Evolutionary conservation across 306 rosid species (phyloP), one percentile per base, ranked within the genome.

Genomic region (Cucurbita moschata): DNA sequence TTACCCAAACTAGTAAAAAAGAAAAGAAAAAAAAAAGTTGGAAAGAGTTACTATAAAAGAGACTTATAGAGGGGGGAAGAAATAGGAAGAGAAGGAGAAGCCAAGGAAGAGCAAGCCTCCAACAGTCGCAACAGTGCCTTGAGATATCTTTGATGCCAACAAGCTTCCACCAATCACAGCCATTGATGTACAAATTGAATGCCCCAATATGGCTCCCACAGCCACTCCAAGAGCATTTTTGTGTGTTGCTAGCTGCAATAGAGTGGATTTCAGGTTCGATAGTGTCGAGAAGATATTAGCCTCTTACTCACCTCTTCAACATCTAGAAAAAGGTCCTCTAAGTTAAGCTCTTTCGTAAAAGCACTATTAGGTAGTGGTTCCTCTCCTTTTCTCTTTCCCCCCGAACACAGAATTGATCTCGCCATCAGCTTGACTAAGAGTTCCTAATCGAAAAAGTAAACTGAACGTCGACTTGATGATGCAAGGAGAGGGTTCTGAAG

Each of bases 121-220:
- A 13, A 95, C 80, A 0, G 96, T 87, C n/a, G 99, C 99, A 47
- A 95, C 97, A 4, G 97, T 86, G 75, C 97, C 89, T 78, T 95
- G 99, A 5, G 99, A 95, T 82, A 95, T 95, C 86, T 79, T 95
- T 5, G 97, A 95, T 21, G 99, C 99, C 81, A 95, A 78, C 91
- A 95, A 86, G 87, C 99, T 95, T 76, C 99, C 99, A 72, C 99
- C 92, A 44, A 94, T 88, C 62, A 94, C 99, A 16, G 99, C 99
- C 74, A 94, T 76, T 15, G 99, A 95, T 35, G 99, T 95, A 75
- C 99, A 95, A 75, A 95, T 82, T 35, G 99, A 88, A 87, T 95
- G 99, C 42, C 99, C 99, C 53, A 95, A n/a, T 50, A 86, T 86
- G 30, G 97, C 99, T 75, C 99, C 99, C 30, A 83, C 70, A 16